Conservation (phyloP, 148 eudicot genomes). For the Silene latifolia region DNA sequence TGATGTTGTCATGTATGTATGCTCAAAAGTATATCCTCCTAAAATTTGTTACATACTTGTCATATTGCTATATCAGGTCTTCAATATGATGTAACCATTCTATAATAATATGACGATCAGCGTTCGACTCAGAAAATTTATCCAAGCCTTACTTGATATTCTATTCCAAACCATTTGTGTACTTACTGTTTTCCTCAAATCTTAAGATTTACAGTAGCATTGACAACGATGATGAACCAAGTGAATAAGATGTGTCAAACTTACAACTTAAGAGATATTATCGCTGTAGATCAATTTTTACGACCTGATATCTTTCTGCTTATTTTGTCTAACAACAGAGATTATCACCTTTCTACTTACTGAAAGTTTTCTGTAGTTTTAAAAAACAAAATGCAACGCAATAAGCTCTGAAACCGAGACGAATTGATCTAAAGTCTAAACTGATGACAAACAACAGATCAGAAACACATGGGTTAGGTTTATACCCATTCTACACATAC, state of each 20-base stretch:
- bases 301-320: too few species aligned
- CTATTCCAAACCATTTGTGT: conserved; percentile 18
- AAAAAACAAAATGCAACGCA: too few species aligned
- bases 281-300: too few species aligned
- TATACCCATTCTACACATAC: conserved; percentile 10
- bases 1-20: not conserved
- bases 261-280: too few species aligned
- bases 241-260: too few species aligned
- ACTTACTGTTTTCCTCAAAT: conserved; percentile 13
- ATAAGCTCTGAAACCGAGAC: not conserved
- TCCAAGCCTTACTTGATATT: too few species aligned
- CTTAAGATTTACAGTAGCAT: not conserved
- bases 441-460: not conserved
- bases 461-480: conserved; percentile 20
- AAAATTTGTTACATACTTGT: not conserved
- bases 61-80: not conserved
- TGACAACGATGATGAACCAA: too few species aligned
- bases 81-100: not conserved
- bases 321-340: too few species aligned
- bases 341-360: too few species aligned
- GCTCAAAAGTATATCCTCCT: not conserved
- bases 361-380: too few species aligned
- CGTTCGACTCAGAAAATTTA: too few species aligned
- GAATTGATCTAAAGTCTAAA: not conserved
- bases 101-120: not conserved